Base-by-base conservation (phyloP, 2,329 filamentous ascomycete species). In the Botrytis byssoidea region DNA sequence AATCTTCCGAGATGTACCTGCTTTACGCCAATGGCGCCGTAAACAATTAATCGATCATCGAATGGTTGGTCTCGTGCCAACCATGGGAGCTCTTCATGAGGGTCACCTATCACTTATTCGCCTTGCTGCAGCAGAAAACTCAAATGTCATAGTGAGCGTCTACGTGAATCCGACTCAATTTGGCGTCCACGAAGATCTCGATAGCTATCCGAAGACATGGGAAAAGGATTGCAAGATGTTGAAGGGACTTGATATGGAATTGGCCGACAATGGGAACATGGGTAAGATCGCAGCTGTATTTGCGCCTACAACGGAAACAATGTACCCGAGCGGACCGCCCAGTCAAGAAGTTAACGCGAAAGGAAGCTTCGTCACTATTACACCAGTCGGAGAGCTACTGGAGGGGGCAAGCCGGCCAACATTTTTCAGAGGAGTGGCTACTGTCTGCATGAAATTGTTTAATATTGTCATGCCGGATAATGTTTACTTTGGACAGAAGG, bases 141-240 rank as follows among this genome's bases (percentile, higher is more conserved):
- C 93, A 77, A 89, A 94, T 78, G 93, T 98, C 73, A 91, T 98
- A 75, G 93, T 99, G 73, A 94, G 92, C 81, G 91, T 98, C 78
- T 99, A 95, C 82, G 93, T 99, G 80, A 99, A 99, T 83, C 96
- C 96, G 6, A 96, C 96, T 1, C 96, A 99, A 83, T 99, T 99
- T 81, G 95, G 95, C 46, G 85, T 93, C 35, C 88, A 90, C 73
- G 96, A 99, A 83, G 96, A 99, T 81, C 86, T 99, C 32, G 89
- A 88, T 61, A 94, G 91, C 76, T 99, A 99, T 82, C 96, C 96
- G 0, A 91, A 93, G 73, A 98, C 95, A 3, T 97, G 95, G 94
- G 90, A 92, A 22, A 83, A 87, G 59, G 96, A 99, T 82, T 85
- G 92, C 70, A 85, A 85, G 25, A 88, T 89, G 77, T 83, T 99